Evolutionary conservation across 1,284 basidiomycete species (phyloP).

Genomic region (Ceratobasidium sp.): DNA sequence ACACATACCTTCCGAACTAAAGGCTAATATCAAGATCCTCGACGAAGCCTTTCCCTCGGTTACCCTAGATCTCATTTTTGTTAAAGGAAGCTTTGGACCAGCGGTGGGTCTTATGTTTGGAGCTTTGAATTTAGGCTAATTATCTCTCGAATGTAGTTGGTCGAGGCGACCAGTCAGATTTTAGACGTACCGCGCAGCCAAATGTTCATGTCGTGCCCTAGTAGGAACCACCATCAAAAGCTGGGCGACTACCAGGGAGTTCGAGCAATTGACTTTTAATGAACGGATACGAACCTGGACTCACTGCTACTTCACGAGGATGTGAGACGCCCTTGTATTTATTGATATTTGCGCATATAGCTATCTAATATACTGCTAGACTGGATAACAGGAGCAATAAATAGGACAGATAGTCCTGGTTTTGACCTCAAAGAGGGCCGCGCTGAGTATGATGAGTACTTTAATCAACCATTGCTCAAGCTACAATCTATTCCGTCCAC

Average conservation of each 20-base stretch:
- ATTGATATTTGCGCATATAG: no score
- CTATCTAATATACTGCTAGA: no score
- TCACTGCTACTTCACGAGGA: no score
- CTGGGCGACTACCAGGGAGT: constrained; percentile 42
- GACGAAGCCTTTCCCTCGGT: constrained; percentile 42
- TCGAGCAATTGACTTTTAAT: constrained; percentile 41
- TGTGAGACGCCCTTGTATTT: no score
- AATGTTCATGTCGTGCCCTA: constrained; percentile 43
- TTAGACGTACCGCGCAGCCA: constrained; percentile 40
- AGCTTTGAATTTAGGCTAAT: not conserved
- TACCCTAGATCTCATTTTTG: constrained; percentile 41
- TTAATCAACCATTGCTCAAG: no score
- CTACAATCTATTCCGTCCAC: not conserved
- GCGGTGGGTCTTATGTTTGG: constrained; percentile 30
- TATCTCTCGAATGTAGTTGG: constrained; percentile 35
- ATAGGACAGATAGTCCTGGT: no score
- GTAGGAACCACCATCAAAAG: constrained; percentile 35
- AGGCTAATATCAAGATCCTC: constrained; percentile 46
- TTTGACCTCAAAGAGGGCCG: no score
- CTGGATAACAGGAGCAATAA: no score
- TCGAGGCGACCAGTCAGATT: constrained; percentile 41
- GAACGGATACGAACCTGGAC: no score
- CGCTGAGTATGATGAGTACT: no score
- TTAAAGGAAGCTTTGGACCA: constrained; percentile 40
- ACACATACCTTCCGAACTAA: constrained; percentile 52